These are phyloP conservation scores for Dioscorea alata DNA, from an alignment of 106 monocot species.

Conservation along the genomic window DNA sequence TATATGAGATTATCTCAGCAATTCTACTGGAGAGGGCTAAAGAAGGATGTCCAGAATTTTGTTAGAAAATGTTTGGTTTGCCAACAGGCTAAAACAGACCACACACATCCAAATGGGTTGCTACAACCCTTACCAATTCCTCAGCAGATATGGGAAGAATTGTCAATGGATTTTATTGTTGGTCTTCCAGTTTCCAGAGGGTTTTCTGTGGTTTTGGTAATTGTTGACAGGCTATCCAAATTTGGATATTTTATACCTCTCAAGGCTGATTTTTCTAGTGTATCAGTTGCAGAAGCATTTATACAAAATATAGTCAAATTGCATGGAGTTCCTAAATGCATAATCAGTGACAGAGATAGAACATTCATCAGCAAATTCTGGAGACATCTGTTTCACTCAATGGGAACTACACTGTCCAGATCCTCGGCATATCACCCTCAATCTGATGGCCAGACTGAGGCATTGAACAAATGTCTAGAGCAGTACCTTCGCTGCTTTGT, in stretches of 20 bases:
- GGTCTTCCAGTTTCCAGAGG: neutral
- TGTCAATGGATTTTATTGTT: constrained; percentile 5
- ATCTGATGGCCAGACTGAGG: no score
- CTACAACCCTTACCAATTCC: neutral
- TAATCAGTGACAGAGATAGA: neutral
- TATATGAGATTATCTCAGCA: neutral
- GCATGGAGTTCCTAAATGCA: neutral
- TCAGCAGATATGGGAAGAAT: neutral
- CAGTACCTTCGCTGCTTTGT: no score
- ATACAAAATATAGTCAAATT: neutral
- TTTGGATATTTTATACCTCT: neutral
- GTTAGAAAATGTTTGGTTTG: neutral
- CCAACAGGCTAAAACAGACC: neutral
- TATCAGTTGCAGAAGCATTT: neutral
- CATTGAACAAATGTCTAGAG: no score
- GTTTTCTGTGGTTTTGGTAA: neutral
- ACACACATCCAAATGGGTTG: neutral
- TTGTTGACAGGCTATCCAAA: constrained; percentile 7
- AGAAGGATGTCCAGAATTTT: no score
- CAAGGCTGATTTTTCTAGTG: neutral
- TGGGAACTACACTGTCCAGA: no score
- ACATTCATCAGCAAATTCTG: neutral
- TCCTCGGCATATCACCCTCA: no score
- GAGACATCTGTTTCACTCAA: neutral
- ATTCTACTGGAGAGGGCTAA: no score